Percentiles rank a stretch among this genome's conserved stretches.
Conservation (phyloP, 139 green algal genomes). For the Chlamydomonas eustigma region DNA sequence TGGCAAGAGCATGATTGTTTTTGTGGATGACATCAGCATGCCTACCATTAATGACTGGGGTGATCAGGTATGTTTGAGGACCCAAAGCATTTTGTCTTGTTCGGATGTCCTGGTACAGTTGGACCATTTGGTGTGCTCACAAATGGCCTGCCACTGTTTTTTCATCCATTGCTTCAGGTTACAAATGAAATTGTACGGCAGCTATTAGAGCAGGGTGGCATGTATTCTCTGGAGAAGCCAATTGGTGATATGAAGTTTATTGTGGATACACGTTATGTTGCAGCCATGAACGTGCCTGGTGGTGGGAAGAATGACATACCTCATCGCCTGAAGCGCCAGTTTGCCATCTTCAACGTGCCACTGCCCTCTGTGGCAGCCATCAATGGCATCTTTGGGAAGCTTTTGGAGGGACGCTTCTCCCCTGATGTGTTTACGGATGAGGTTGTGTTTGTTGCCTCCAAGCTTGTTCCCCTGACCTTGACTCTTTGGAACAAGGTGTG, state of each 20-base stretch:
- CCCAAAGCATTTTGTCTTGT: too few species aligned
- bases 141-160: too few species aligned
- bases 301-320: slow-evolving; percentile 93
- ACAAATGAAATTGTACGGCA: slow-evolving; percentile 95
- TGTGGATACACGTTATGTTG: slow-evolving; percentile 79
- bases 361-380: slow-evolving; percentile 75
- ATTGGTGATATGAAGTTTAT: slow-evolving; percentile 95
- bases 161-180: slow-evolving; percentile 51
- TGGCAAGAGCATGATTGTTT: slow-evolving; percentile 84
- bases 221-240: slow-evolving; percentile 93
- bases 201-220: slow-evolving; percentile 87
- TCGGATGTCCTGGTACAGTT: too few species aligned
- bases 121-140: too few species aligned
- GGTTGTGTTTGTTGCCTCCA: slow-evolving; percentile 57
- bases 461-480: slow-evolving; percentile 82
- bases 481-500: slow-evolving; percentile 82
- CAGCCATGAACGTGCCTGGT: slow-evolving; percentile 83
- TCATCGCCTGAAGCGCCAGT: slow-evolving; percentile 93
- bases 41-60: slow-evolving; percentile 92
- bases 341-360: slow-evolving; percentile 87
- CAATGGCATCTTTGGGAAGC: slow-evolving; percentile 86
- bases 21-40: slow-evolving; percentile 94
- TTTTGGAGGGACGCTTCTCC: slow-evolving; percentile 71
- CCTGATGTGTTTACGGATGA: slow-evolving; percentile 52
- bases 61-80: slow-evolving; percentile 81